Conservation (phyloP, 495 filamentous ascomycete genomes). For the Articulospora tetracladia region DNA sequence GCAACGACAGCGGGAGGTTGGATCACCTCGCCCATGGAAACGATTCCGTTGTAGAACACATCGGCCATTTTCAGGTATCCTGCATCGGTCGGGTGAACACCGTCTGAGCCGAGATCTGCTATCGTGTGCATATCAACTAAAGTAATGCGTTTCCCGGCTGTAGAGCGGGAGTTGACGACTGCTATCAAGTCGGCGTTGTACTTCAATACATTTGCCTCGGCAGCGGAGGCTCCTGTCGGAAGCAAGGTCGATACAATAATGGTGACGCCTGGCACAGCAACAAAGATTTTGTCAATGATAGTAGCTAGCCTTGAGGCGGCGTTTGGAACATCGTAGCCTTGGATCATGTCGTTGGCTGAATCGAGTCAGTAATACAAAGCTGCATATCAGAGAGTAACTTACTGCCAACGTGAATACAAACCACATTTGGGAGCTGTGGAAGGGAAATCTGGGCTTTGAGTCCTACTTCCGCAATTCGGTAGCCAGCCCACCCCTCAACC, state of each 20-base stretch:
- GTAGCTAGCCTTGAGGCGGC: constrained; percentile 27
- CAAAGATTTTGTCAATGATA: constrained; percentile 36
- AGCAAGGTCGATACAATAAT: constrained; percentile 48
- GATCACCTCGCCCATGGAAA: background rate
- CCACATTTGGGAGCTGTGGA: constrained; percentile 40
- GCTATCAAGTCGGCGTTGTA: background rate
- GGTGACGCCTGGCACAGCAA: constrained; percentile 36
- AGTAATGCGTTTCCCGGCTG: constrained; percentile 1
- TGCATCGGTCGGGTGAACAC: constrained; percentile 43
- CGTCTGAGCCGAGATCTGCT: constrained; percentile 27
- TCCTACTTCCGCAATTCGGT: constrained; percentile 41
- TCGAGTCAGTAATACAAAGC: background rate
- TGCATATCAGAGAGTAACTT: constrained; percentile 35
- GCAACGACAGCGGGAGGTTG: background rate
- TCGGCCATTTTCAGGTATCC: constrained; percentile 53
- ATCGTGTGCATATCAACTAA: constrained; percentile 24
- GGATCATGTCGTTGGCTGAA: constrained; percentile 13
- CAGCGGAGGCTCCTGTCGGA: constrained; percentile 31
- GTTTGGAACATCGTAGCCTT: constrained; percentile 27
- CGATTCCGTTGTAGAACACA: constrained; percentile 44
- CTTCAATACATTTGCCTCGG: background rate
- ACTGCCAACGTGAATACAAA: constrained; percentile 46
- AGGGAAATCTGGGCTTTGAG: constrained; percentile 29
- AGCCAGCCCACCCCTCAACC: constrained; percentile 47
- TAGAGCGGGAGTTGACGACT: background rate